phyloP scores from a whole-genome alignment of 768 basidiomycete species.

The Cubamyces lactineus region DNA sequence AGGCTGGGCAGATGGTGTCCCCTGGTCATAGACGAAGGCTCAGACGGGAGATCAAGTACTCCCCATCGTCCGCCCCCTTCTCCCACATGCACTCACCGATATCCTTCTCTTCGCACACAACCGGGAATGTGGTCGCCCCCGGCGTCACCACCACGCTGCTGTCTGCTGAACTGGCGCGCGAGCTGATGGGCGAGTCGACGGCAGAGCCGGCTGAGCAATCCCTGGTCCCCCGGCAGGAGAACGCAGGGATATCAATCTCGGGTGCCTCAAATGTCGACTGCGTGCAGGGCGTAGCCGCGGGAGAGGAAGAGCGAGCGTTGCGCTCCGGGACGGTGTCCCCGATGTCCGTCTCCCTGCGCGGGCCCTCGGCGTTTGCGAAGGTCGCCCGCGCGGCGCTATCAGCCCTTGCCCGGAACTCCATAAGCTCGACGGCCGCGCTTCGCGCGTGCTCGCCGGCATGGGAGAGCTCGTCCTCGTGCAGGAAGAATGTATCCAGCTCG shows the following conservation, averaged over 20 bases:
- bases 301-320: constrained; percentile 9
- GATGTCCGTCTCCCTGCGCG: constrained; percentile 16
- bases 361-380: constrained; percentile 7
- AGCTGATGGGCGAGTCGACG: constrained; percentile 16
- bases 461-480: constrained; percentile 50
- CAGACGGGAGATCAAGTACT: constrained; percentile 15
- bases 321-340: constrained; percentile 4
- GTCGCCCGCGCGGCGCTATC: constrained; percentile 11
- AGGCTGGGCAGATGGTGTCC: background rate
- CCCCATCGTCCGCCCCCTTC: constrained; percentile 6
- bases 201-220: constrained; percentile 22
- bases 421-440: constrained; percentile 26
- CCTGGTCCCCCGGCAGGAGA: background rate
- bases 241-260: constrained; percentile 15
- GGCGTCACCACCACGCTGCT: constrained; percentile 11
- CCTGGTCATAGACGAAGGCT: constrained; percentile 1
- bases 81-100: constrained; percentile 17
- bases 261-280: constrained; percentile 10
- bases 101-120: constrained; percentile 16
- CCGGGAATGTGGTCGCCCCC: constrained; percentile 4
- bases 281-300: background rate
- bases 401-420: background rate
- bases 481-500: constrained; percentile 62
- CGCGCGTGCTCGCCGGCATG: constrained; percentile 34
- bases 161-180: constrained; percentile 15